Base-by-base conservation (phyloP, 2,329 filamentous ascomycete genomes). In the Blumeriella jaapii region DNA sequence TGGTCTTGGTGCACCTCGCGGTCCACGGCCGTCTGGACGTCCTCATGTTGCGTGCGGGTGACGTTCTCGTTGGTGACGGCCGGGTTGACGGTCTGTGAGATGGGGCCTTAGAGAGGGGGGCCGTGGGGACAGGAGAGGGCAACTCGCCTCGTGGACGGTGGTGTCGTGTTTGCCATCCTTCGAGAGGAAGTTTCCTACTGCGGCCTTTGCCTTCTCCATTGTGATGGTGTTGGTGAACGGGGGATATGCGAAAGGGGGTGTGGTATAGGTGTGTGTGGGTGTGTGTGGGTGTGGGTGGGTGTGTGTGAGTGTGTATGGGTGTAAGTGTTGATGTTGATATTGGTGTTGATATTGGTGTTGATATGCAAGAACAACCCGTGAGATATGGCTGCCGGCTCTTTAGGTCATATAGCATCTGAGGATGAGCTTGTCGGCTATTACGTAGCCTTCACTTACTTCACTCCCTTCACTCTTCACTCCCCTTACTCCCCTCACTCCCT, bases 1-100 rank as follows among this genome's bases (percentile, higher is more conserved):
- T 83, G 78, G 40, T 82, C 73, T 54, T 82, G 78, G 52, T 83
- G 77, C 3, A 82, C 61, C 48, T 83, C 78, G 46, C 69, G 71
- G 52, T 83, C 74, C 16, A 82, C 56, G 5, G 74, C 78, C 1
- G 71, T 77, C 13, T 62, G 65, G 7, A 71, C 48, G n/a, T 76
- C 59, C 51, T 82, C n/a, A 36, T 80, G 75, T 25, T 67, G 57
- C n/a, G 69, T 66, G 28, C 69, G 71, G 40, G 63, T 68, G 28
- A 82, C 56, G 1, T 65, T 63, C 57, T 82, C 76, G 12, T 78
- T 64, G 4, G 66, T 64, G 2, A 82, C 67, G 9, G 71, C 68
- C 0, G 71, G 68, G 25, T 70, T 67, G 26, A 80, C 67, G 6
- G 66, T 67, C 52, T 52, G 28, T 1, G 10, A 19, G n/a, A n/a